Evolutionary conservation across 2,329 filamentous ascomycete species (phyloP), one percentile per base, ranked within the genome.

Genomic region (Beauveria rudraprayagi): DNA sequence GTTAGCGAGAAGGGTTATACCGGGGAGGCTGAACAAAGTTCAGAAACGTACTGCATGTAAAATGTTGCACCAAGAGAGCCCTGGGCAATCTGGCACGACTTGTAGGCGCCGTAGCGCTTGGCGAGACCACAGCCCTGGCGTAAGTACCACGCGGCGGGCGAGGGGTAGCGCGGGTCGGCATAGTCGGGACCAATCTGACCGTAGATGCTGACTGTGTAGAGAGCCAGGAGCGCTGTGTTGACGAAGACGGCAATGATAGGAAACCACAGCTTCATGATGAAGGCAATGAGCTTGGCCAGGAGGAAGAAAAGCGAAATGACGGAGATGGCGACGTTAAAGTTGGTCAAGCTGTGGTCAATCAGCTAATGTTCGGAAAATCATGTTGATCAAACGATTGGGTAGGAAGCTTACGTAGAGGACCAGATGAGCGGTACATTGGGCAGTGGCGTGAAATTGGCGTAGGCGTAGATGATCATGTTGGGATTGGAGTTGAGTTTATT

Each of bases 251-350:
- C 84, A 61, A 92, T 62, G 63, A 90, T 70, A 6, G 90, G 90
- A 66, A 80, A 84, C 79, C 85, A 91, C 68, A 87, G 76, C 70
- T 87, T 84, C 80, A 92, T 84, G 68, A 90, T 84, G 74, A 83
- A 86, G 68, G 83, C 79, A 63, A 88, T 83, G 65, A 83, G 79
- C 77, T 91, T 92, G 71, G 81, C 78, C 50, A 92, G 80, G 64
- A 91, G 81, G 70, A 91, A 80, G 77, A 93, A 93, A 71, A 90
- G 87, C 62, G 85, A 86, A 59, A 91, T 78, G 65, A 93, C 82
- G 43, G 88, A 88, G 66, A 92, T 87, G 69, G 87, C 87, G 66
- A 92, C 84, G 69, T 92, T 91, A 76, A 83, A 91, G 66, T 87
- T 79, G 53, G 89, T 91, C 64, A 91, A 78, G 61, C 89, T 92